These are phyloP conservation scores for Harrya chromipes DNA, from an alignment of 768 basidiomycete species.

Conservation along the genomic window DNA sequence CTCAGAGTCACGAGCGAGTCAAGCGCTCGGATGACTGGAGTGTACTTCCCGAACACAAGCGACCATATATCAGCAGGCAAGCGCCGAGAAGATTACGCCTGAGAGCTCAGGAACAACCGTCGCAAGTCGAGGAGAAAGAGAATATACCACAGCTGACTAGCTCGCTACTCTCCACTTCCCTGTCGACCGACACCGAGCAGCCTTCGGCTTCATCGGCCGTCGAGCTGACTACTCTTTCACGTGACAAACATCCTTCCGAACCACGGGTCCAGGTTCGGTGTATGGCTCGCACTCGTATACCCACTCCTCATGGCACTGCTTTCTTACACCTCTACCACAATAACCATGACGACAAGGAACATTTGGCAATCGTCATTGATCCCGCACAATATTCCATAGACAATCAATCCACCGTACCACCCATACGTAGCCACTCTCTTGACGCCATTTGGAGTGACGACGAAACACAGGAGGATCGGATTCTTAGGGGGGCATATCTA, in stretches of 20 bases:
- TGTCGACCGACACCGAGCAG: slow-evolving; percentile 38
- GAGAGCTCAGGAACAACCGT: slow-evolving; percentile 27
- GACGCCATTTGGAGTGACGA: slow-evolving; percentile 80
- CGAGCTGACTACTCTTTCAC: slow-evolving; percentile 14
- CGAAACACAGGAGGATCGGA: slow-evolving; percentile 92
- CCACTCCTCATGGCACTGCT: slow-evolving; percentile 89
- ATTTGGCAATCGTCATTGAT: slow-evolving; percentile 93
- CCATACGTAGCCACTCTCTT: slow-evolving; percentile 77
- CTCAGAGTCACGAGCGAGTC: slow-evolving; percentile 41
- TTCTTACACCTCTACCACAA: slow-evolving; percentile 97
- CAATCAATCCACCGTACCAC: slow-evolving; percentile 36
- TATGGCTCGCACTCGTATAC: slow-evolving; percentile 96
- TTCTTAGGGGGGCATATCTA: slow-evolving; percentile 90
- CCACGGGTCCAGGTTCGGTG: slow-evolving; percentile 69
- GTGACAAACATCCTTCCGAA: neutral
- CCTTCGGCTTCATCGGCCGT: slow-evolving; percentile 30
- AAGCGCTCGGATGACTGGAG: slow-evolving; percentile 46
- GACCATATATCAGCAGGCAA: slow-evolving; percentile 70
- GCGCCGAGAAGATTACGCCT: slow-evolving; percentile 67
- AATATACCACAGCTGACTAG: slow-evolving; percentile 38
- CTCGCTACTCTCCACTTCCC: slow-evolving; percentile 11
- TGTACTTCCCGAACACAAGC: slow-evolving; percentile 40
- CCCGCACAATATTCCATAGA: slow-evolving; percentile 73
- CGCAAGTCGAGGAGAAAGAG: slow-evolving; percentile 44
- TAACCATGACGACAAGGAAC: slow-evolving; percentile 88